phyloP scores from a whole-genome alignment of 768 basidiomycete genomes.

The Kwoniella shandongensis region DNA sequence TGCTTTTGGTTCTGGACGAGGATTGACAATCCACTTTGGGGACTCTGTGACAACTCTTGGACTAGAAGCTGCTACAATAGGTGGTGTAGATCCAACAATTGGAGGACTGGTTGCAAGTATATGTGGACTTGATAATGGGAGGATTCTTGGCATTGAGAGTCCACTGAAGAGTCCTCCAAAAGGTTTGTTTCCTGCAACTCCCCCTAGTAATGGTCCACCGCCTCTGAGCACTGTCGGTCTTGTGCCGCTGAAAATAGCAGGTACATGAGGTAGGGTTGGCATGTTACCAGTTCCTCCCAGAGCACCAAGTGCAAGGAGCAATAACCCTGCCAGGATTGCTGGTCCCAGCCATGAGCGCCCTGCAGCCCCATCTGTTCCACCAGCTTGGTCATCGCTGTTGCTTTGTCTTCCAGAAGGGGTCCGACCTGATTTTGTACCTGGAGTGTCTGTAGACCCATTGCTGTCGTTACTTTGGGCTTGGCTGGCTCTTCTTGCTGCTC shows the following conservation, averaged over 20 bases:
- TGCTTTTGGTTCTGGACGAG: slow-evolving; percentile 4
- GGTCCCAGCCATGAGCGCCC: slow-evolving; percentile 7
- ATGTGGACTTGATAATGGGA: too few relatives aligned
- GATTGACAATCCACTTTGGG: slow-evolving; percentile 11
- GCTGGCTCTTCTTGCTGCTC: too few relatives aligned
- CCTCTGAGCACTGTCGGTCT: too few relatives aligned
- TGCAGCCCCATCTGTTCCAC: not conserved
- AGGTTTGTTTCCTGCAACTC: not conserved
- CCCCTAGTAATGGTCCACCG: not conserved
- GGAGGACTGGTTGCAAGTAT: not conserved
- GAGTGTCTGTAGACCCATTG: too few relatives aligned
- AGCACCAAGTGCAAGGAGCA: slow-evolving; percentile 14
- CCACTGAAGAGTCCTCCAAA: not conserved
- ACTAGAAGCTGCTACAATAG: too few relatives aligned
- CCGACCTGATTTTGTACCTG: too few relatives aligned
- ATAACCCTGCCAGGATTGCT: slow-evolving; percentile 17
- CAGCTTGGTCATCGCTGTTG: not conserved
- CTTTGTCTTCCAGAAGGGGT: too few relatives aligned
- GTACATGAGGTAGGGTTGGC: not conserved
- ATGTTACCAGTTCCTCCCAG: slow-evolving; percentile 9
- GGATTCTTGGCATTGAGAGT: not conserved
- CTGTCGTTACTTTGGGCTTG: too few relatives aligned
- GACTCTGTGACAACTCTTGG: not conserved
- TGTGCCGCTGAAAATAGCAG: not conserved
- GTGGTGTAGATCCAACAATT: slow-evolving; percentile 1